phyloP scores from a whole-genome alignment of 192 early-diverging fungal species.

The Jimgerdemannia lactiflua region DNA sequence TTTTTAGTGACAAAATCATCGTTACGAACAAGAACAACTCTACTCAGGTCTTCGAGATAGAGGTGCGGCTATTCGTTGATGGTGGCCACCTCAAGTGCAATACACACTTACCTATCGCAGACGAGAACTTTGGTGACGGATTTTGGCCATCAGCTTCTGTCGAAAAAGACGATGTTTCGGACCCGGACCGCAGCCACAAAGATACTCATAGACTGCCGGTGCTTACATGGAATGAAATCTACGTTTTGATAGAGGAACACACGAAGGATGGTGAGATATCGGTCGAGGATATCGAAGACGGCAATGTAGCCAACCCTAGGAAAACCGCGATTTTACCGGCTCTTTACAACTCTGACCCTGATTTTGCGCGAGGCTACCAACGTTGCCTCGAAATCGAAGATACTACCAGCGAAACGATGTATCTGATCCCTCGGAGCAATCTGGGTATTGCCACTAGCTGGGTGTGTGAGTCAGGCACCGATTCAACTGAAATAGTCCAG shows the following conservation, averaged over 20 bases:
- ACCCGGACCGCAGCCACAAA: background rate
- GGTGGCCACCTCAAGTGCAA: slow-evolving; percentile 7
- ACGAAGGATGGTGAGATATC: background rate
- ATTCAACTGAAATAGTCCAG: too few species aligned
- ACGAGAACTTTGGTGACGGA: background rate
- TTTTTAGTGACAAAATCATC: slow-evolving; percentile 57
- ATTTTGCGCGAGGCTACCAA: background rate
- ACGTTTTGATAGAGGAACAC: slow-evolving; percentile 21
- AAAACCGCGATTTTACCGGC: background rate
- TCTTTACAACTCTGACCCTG: background rate
- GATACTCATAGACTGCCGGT: slow-evolving; percentile 31
- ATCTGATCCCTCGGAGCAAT: slow-evolving; percentile 46
- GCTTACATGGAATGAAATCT: slow-evolving; percentile 53
- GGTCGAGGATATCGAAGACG: background rate
- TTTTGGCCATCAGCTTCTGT: slow-evolving; percentile 24
- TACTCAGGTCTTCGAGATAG: slow-evolving; percentile 56
- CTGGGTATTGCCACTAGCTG: slow-evolving; percentile 41
- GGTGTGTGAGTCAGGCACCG: slow-evolving; percentile 14
- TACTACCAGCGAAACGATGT: slow-evolving; percentile 48
- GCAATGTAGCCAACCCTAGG: background rate
- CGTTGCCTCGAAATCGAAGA: slow-evolving; percentile 42
- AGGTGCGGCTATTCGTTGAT: slow-evolving; percentile 72
- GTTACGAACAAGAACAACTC: slow-evolving; percentile 72
- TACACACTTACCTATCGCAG: background rate
- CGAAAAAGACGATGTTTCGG: slow-evolving; percentile 2